Evolutionary conservation across 2,329 filamentous ascomycete genomes (phyloP), one percentile per base, ranked within the genome.

Genomic region (Phialophora chinensis): DNA sequence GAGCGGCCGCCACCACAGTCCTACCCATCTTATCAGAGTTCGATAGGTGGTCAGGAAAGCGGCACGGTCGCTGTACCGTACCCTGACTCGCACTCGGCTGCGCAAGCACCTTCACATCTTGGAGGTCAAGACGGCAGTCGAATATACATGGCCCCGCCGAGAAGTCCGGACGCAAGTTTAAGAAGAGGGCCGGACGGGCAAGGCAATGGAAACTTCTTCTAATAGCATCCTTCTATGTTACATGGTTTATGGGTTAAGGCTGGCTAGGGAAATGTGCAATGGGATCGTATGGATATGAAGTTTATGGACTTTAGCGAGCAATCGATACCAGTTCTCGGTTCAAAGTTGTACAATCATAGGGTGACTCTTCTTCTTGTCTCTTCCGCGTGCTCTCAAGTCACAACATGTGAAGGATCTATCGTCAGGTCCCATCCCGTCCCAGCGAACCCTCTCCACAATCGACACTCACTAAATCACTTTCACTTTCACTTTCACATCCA

Each of bases 61-160:
- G 55, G 62, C 49, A 50, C 60, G 14, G 47, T 56, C 1, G 17
- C 53, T 8, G 23, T 58, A 7, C 62, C 66, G 27, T 65, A 68
- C 27, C 62, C 66, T 17, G 65, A 56, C 14, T 49, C 62, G 23
- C 58, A 27, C 7, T n/a, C 52, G 47, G 35, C 33, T 23, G 42
- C 25, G 31, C 56, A 47, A 50, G 20, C 53, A 5, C 58, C 44
- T 20, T 54, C 55, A 53, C 52, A 42, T 4, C 23, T 35, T 7
- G 62, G 52, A 33, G 55, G 60, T 14, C 49, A 62, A 17, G 42
- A 60, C 29, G 55, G 58, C 31, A 56, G 59, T 58, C 49, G 66
- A 33, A 33, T 63, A 44, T 65, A 59, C 58, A 68, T 68, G 62
- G 55, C 66, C 8, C 63, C 60, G 4, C 60, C 66, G 23, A 35